Conservation (phyloP, 2,329 filamentous ascomycete species). For the Hypocrella siamensis region DNA sequence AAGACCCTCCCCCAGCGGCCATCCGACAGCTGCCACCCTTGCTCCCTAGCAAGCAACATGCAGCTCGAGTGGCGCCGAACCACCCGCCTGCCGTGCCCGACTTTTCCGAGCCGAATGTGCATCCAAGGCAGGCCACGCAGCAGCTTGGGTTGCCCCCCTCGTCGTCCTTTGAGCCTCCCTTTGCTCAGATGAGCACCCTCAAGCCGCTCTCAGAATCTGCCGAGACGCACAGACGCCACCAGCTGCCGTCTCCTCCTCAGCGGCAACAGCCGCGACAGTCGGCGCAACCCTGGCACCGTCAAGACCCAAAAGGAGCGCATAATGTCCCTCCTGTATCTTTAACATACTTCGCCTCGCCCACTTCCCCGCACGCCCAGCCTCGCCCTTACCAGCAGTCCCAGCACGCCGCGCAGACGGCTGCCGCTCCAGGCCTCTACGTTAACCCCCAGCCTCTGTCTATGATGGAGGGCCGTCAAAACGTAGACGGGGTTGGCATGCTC, state of each 20-base stretch:
- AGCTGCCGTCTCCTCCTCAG: slow-evolving; percentile 3
- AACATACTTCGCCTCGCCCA: slow-evolving; percentile 6
- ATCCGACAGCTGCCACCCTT: slow-evolving; percentile 7
- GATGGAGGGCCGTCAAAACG: not conserved
- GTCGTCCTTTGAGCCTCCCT: slow-evolving; percentile 5
- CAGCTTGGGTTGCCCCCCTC: slow-evolving; percentile 7
- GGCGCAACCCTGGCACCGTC: slow-evolving; percentile 1
- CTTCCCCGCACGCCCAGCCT: slow-evolving; percentile 8
- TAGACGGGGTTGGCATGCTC: not conserved
- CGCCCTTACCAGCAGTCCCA: slow-evolving; percentile 6
- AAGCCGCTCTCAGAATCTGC: not conserved
- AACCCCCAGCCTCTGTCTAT: slow-evolving; percentile 5
- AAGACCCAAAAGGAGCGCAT: slow-evolving; percentile 7
- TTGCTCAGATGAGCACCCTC: slow-evolving; percentile 1
- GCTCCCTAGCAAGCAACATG: not conserved
- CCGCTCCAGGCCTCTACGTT: slow-evolving; percentile 4
- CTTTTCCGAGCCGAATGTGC: slow-evolving; percentile 6
- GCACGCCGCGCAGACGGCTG: slow-evolving; percentile 3
- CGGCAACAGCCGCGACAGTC: slow-evolving; percentile 4
- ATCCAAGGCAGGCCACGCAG: slow-evolving; percentile 8
- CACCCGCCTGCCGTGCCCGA: slow-evolving; percentile 3
- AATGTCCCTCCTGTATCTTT: no score
- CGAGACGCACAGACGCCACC: slow-evolving; percentile 1
- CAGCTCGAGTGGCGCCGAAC: not conserved
- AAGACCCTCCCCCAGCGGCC: slow-evolving; percentile 14